phyloP scores from a whole-genome alignment of 2,329 filamentous ascomycete genomes.

The Trichophyton verrucosum region DNA sequence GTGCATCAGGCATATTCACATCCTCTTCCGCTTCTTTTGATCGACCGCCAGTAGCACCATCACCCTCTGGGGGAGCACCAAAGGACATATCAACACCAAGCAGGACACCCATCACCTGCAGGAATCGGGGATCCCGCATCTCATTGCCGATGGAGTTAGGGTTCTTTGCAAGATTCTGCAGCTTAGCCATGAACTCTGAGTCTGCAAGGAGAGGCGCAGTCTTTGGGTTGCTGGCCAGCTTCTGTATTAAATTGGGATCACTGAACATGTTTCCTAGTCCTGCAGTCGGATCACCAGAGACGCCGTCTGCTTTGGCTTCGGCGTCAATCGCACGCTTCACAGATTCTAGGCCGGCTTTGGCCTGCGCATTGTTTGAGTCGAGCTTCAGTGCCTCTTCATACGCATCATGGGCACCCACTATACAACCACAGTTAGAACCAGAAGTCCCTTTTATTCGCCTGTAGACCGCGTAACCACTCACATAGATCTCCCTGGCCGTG shows the following conservation, averaged over 20 bases:
- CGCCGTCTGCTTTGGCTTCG: constrained; percentile 52
- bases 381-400: constrained; percentile 92
- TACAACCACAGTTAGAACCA: neutral
- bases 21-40: constrained; percentile 53
- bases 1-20: constrained; percentile 63
- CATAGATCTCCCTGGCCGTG: constrained; percentile 75
- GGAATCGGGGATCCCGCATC: constrained; percentile 80
- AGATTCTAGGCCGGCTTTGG: constrained; percentile 73
- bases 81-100: constrained; percentile 89
- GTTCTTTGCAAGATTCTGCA: constrained; percentile 69
- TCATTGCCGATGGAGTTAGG: constrained; percentile 65
- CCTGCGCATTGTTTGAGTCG: constrained; percentile 80
- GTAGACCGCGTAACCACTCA: constrained; percentile 26
- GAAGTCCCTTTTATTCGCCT: constrained; percentile 13
- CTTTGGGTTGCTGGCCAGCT: constrained; percentile 90
- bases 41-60: constrained; percentile 25
- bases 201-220: constrained; percentile 72
- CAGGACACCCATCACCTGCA: constrained; percentile 85
- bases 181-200: constrained; percentile 75
- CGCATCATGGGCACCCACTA: constrained; percentile 69
- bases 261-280: constrained; percentile 89
- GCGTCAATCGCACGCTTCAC: constrained; percentile 80
- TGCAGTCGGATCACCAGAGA: constrained; percentile 53
- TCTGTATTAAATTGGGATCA: constrained; percentile 78
- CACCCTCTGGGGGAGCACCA: constrained; percentile 39